These are phyloP conservation scores for Diaporthe australafricana DNA, from an alignment of 2,329 filamentous ascomycete species.

Conservation along the genomic window DNA sequence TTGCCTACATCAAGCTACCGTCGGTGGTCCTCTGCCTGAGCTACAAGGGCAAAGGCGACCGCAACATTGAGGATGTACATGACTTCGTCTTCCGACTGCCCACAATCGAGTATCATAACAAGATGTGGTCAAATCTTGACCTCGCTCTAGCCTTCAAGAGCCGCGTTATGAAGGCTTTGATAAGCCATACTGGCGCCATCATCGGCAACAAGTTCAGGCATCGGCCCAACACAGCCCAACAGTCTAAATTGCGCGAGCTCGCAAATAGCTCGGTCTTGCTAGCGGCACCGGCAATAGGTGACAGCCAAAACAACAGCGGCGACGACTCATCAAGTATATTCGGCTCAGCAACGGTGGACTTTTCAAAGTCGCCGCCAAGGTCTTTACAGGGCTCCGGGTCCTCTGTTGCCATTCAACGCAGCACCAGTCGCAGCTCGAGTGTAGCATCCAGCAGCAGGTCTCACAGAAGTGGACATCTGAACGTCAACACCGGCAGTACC, in stretches of 20 bases:
- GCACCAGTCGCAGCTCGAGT: constrained; percentile 65
- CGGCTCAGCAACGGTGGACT: constrained; percentile 66
- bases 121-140: constrained; percentile 98
- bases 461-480: constrained; percentile 44
- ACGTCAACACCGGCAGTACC: constrained; percentile 32
- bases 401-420: constrained; percentile 57
- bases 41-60: constrained; percentile 95
- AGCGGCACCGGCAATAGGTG: constrained; percentile 54
- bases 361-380: constrained; percentile 68
- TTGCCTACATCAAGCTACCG: constrained; percentile 93
- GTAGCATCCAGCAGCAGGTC: constrained; percentile 60
- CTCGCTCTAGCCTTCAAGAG: constrained; percentile 93
- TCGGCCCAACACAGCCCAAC: constrained; percentile 82
- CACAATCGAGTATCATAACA: constrained; percentile 95
- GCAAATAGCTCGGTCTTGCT: constrained; percentile 81
- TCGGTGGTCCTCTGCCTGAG: constrained; percentile 95
- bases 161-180: constrained; percentile 91
- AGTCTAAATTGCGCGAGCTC: constrained; percentile 83
- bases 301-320: constrained; percentile 58
- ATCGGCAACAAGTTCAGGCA: constrained; percentile 98
- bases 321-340: constrained; percentile 69
- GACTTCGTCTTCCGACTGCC: constrained; percentile 97
- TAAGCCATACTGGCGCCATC: constrained; percentile 95
- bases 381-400: constrained; percentile 63
- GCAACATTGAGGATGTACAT: constrained; percentile 96